Evolutionary conservation across 1,139 yeast genomes (phyloP), one percentile per base, ranked within the genome.

Genomic region (Magnusiomyces tetraspermus): DNA sequence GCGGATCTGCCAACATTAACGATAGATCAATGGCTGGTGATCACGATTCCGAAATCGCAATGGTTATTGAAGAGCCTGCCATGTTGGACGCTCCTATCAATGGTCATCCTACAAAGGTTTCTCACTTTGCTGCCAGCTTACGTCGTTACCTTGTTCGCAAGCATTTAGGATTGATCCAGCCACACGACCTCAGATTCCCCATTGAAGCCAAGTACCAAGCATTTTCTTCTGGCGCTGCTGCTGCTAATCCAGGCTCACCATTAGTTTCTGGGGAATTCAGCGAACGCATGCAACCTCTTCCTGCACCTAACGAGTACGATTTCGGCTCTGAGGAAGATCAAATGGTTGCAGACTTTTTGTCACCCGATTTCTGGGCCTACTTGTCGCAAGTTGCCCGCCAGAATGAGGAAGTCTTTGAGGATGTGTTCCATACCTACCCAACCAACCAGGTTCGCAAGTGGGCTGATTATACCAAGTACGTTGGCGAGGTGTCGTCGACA

Each of bases 1-100:
- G 57, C 36, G 60, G 60, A 10, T 54, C 58, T 30, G 60, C 60
- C n/a, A 58, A 58, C 31, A 57, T 58, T 44, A 58, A 58, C 33
- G 60, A 58, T 15, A 53, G 60, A 24, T 50, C 55, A 19, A 55
- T 56, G 46, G 50, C 50, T 1, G 60, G 60, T 10, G 54, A 57
- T 38, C 60, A 57, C 38, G 60, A 57, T 42, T 48, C 54, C 37
- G 60, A 57, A 45, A 57, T 57, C 22, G 57, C 58, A 15, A 52
- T 57, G 51, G 53, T 57, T 22, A 47, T 57, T 19, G 57, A 57
- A 21, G 58, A 57, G 38, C 57, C 55, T 4, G 48, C 23, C 13
- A 23, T 21, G 8, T 26, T 51, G 8, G 52, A 53, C 4, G n/a
- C 50, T 19, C 21, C 2, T 28, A 44, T 57, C 23, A 45, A 49